Percentiles rank a stretch among this genome's conserved stretches.
These are phyloP conservation scores for Penicillium aurantiogriseum DNA, from an alignment of 2,329 filamentous ascomycete species.

Conservation along the genomic window DNA sequence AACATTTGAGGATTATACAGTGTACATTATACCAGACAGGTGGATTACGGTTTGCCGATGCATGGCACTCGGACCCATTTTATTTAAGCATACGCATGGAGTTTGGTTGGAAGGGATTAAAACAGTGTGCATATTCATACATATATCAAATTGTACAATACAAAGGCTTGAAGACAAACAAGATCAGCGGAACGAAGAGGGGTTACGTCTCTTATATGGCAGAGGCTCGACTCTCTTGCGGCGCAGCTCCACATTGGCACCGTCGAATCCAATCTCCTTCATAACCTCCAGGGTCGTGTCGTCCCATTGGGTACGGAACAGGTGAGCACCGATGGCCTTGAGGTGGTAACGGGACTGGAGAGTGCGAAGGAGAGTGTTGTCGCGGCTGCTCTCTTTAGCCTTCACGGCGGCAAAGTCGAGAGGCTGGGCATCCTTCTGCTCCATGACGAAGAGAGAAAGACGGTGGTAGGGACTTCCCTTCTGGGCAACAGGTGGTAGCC, in stretches of 20 bases:
- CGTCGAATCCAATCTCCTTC: constrained; percentile 70
- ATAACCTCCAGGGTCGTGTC: constrained; percentile 84
- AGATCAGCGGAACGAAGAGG: constrained; percentile 44
- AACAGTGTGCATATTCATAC: constrained; percentile 42
- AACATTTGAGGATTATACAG: not conserved
- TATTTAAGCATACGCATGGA: constrained; percentile 25
- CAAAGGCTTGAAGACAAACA: constrained; percentile 25
- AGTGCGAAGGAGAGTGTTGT: constrained; percentile 72
- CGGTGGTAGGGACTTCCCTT: constrained; percentile 92
- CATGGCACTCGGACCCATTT: not conserved
- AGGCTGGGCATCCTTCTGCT: constrained; percentile 65
- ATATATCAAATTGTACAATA: constrained; percentile 45
- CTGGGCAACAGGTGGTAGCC: constrained; percentile 82
- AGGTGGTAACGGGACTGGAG: constrained; percentile 70
- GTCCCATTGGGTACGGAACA: constrained; percentile 91
- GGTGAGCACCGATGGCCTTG: constrained; percentile 72
- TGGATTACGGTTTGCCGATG: not conserved
- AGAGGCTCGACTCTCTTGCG: constrained; percentile 70
- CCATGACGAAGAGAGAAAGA: constrained; percentile 75
- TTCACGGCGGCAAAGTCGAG: constrained; percentile 61
- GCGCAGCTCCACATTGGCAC: constrained; percentile 81
- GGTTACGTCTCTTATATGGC: constrained; percentile 62
- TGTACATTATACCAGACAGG: not conserved
- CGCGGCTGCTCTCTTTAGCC: constrained; percentile 52
- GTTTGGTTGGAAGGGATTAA: constrained; percentile 24